Base-by-base conservation (phyloP, 2,329 filamentous ascomycete species). In the Paraphaeosphaeria sporulosa region DNA sequence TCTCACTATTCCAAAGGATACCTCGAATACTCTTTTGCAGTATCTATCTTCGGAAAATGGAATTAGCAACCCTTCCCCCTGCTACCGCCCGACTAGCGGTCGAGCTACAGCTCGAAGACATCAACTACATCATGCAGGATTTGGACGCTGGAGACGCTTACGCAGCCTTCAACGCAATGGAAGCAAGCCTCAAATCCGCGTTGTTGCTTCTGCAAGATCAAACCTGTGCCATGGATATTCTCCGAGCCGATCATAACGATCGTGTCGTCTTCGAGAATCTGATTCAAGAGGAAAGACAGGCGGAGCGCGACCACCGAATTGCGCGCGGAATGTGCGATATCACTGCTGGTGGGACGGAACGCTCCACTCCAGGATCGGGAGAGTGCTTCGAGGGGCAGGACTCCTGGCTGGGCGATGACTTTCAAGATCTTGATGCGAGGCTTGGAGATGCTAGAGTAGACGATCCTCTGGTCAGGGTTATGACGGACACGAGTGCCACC, bases 211-310 rank as follows among this genome's bases (percentile, higher is more conserved):
- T 63, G 42, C 36, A 60, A 42, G 59, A 53, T 43, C 59, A 55
- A 27, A 25, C 44, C 25, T 38, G 55, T 2, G 64, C 59, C n/a
- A 56, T 64, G n/a, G 27, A 62, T n/a, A 34, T 64, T 48, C 57
- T 62, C 48, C 48, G 48, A 49, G 46, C 23, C 25, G 62, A 66
- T 10, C 23, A 53, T 21, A 32, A 52, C 3, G 50, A 50, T 27
- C 58, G 40, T n/a, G 44, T 57, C 13, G 8, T 13, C 4, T 56
- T 61, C n/a, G 19, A 55, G 15, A 27, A 34, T 30, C 53, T 64
- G 9, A 1, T 61, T n/a, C n/a, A 30, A 30, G 60, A 66, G 42
- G 64, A 66, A 38, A 59, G 56, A 46, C 62, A 64, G 47, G 64
- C 62, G 8, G 46, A 40, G 17, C 47, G 52, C 27, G 64, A 66